Base-by-base conservation (phyloP, 192 early-diverging fungal genomes). In the Linnemannia elongata region DNA sequence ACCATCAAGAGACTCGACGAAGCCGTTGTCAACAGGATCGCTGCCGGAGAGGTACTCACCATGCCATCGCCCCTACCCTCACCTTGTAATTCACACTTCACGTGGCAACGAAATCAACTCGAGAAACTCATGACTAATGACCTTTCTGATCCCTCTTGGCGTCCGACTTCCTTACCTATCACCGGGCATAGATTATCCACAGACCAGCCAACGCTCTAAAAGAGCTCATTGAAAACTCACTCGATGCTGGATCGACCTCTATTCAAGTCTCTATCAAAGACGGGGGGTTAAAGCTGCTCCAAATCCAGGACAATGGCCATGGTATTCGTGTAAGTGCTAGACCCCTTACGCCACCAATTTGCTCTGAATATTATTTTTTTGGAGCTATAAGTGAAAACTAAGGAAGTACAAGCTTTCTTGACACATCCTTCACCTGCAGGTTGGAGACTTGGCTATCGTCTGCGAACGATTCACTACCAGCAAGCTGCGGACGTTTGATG, bases 381-480 rank as follows among this genome's bases (percentile, higher is more conserved):
- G 60, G 55, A 80, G 57, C 45, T 47, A 24, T 6, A 57, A 9
- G 7, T 17, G 10, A 45, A 13, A 45, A 15, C 69, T 70, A 30
- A 60, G 35, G 36, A n/a, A 12, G 33, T 3, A 72, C 73, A 1
- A 63, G 69, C 42, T 36, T n/a, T 60, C 17, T 39, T 45, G 2
- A 60, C 15, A 27, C 44, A 41, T 12, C 24, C 70, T 38, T 73
- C n/a, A 20, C 60, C n/a, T 27, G 68, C 75, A 95, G 93, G 92
- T 92, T 68, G 96, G 97, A 60, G 99, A 99, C 82, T 91, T 99
- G 88, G 88, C 89, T 0, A 91, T 99, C 74, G 97, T 98, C 1
- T 98, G 97, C 88, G 98, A 98, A 88, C 94, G 97, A 42, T 99
- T 98, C 88, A 97, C 99, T 0, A 99, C 99, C 1, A 96, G 95